Evolutionary conservation across 495 filamentous ascomycete species (phyloP).

Genomic region (Aspergillus kassunensis): DNA sequence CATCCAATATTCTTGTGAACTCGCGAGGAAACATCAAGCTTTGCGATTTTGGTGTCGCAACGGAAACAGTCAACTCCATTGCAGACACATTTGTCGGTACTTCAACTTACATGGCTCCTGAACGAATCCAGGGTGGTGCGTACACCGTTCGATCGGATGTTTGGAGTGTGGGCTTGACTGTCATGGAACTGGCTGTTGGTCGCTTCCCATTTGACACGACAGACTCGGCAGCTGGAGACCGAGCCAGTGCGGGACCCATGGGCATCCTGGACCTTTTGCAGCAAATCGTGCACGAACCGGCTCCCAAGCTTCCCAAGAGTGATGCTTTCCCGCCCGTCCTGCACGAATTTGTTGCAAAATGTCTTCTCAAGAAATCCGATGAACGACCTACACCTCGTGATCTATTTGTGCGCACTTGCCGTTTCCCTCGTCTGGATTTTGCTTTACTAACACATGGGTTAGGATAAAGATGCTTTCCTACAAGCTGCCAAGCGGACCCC

Average conservation of each 20-base stretch:
- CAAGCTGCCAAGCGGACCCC: slow-evolving; percentile 92
- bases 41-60: slow-evolving; percentile 96
- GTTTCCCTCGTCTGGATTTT: slow-evolving; percentile 13
- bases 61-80: slow-evolving; percentile 93
- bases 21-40: slow-evolving; percentile 92
- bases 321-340: slow-evolving; percentile 93
- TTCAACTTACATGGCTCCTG: slow-evolving; percentile 98
- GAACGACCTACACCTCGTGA: slow-evolving; percentile 87
- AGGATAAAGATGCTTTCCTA: slow-evolving; percentile 91
- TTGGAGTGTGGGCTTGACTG: slow-evolving; percentile 93
- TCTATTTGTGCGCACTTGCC: slow-evolving; percentile 48
- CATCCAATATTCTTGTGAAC: slow-evolving; percentile 94
- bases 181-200: slow-evolving; percentile 96
- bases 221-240: slow-evolving; percentile 66
- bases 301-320: slow-evolving; percentile 89
- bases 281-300: slow-evolving; percentile 95
- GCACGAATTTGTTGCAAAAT: slow-evolving; percentile 96
- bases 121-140: slow-evolving; percentile 91
- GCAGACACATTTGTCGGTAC: slow-evolving; percentile 98
- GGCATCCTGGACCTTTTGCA: slow-evolving; percentile 95
- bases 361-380: slow-evolving; percentile 81
- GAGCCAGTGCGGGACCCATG: slow-evolving; percentile 70
- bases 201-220: slow-evolving; percentile 88
- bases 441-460: slow-evolving; percentile 14
- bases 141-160: slow-evolving; percentile 99